Evolutionary conservation across 2,329 filamentous ascomycete species (phyloP).

Genomic region (Chaetomium olivaceum): DNA sequence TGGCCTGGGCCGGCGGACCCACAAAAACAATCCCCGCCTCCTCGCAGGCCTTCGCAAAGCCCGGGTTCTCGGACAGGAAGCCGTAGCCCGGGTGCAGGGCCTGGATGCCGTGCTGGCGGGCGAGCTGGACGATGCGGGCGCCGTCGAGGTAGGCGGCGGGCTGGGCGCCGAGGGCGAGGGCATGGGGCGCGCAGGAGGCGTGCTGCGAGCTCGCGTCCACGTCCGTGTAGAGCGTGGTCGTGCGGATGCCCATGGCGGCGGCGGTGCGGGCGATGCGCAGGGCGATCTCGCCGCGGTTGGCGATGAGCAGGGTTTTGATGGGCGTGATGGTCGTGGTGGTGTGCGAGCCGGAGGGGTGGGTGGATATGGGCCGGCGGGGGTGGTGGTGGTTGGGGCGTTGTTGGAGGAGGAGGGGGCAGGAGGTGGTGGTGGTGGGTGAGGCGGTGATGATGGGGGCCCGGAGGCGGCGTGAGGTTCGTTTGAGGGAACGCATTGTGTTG

Average conservation of each 20-base stretch:
- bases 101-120: conserved; percentile 81
- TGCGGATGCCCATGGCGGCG: conserved; percentile 82
- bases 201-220: conserved; percentile 87
- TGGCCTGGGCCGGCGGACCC: conserved; percentile 80
- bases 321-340: conserved; percentile 46
- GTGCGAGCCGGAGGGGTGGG: conserved; percentile 39
- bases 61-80: conserved; percentile 90
- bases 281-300: conserved; percentile 95
- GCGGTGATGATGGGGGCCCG: conserved; percentile 33
- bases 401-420: conserved; percentile 24
- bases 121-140: conserved; percentile 85
- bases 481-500: conserved; percentile 55
- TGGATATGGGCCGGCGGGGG: conserved; percentile 40
- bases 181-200: conserved; percentile 78
- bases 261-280: conserved; percentile 90
- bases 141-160: conserved; percentile 87
- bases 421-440: conserved; percentile 14
- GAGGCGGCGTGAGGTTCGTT: conserved; percentile 51
- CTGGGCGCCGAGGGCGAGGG: conserved; percentile 82
- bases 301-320: conserved; percentile 83
- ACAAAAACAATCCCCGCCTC: conserved; percentile 93
- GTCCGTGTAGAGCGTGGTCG: conserved; percentile 93
- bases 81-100: conserved; percentile 96
- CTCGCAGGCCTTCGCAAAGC: conserved; percentile 83
- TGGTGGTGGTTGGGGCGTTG: background rate